Percentiles rank a stretch among this genome's conserved stretches.
Evolutionary conservation across 805 yeast genomes (phyloP).

Genomic region (Candida wancherniae): DNA sequence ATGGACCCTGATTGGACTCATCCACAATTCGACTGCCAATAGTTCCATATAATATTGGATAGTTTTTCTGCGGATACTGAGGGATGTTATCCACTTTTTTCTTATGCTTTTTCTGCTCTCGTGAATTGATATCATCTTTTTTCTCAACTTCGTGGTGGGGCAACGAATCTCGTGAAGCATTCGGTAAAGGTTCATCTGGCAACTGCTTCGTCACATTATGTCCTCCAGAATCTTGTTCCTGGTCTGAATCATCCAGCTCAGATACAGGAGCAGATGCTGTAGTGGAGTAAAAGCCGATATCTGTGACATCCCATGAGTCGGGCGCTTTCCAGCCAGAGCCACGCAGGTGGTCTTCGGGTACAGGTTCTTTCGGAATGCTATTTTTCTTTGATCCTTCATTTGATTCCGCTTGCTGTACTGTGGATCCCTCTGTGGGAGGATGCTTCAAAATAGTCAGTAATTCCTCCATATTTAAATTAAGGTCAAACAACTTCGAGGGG

Average conservation of each 20-base stretch:
- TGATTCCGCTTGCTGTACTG: background rate
- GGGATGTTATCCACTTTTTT: slow-evolving; percentile 9
- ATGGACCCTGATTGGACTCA: slow-evolving; percentile 1
- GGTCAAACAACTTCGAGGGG: slow-evolving; percentile 24
- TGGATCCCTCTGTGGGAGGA: slow-evolving; percentile 5
- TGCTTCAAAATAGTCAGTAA: slow-evolving; percentile 48
- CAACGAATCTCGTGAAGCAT: slow-evolving; percentile 4
- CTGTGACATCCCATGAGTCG: slow-evolving; percentile 46
- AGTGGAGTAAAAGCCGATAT: slow-evolving; percentile 8
- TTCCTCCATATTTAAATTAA: slow-evolving; percentile 46
- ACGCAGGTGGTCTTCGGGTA: slow-evolving; percentile 10
- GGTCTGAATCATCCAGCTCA: slow-evolving; percentile 11
- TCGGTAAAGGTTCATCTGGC: background rate
- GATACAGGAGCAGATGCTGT: slow-evolving; percentile 8
- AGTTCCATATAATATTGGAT: slow-evolving; percentile 34
- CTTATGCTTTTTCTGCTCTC: slow-evolving; percentile 6
- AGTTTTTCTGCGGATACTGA: slow-evolving; percentile 9
- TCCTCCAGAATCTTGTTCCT: slow-evolving; percentile 2
- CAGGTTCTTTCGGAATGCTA: slow-evolving; percentile 2
- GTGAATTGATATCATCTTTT: too few species aligned
- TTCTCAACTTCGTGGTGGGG: background rate
- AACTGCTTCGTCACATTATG: background rate
- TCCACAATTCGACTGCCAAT: slow-evolving; percentile 4
- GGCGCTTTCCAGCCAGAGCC: slow-evolving; percentile 40
- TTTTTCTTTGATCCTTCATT: slow-evolving; percentile 3